Evolutionary conservation across 768 basidiomycete genomes (phyloP).

Genomic region (Lactifluus pinguis): DNA sequence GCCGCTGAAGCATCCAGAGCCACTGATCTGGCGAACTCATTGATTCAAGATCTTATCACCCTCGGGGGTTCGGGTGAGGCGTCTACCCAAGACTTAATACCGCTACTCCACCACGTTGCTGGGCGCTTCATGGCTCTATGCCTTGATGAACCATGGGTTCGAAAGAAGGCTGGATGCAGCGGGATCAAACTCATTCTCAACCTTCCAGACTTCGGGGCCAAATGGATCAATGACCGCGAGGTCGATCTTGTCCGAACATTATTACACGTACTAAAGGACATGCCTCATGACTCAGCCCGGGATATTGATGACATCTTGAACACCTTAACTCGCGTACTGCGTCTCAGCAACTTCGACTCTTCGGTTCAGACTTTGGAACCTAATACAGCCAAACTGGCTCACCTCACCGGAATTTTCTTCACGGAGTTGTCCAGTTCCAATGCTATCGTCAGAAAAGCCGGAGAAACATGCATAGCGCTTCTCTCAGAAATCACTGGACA

Average conservation of each 20-base stretch:
- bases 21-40: slow-evolving; percentile 46
- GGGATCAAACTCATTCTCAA: slow-evolving; percentile 77
- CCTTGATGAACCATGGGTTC: slow-evolving; percentile 83
- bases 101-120: slow-evolving; percentile 73
- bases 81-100: slow-evolving; percentile 46
- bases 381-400: slow-evolving; percentile 41
- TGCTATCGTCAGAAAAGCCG: slow-evolving; percentile 72
- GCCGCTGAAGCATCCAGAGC: slow-evolving; percentile 51
- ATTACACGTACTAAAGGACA: slow-evolving; percentile 87
- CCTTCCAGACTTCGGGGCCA: slow-evolving; percentile 59
- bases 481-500: slow-evolving; percentile 66
- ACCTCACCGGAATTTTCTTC: slow-evolving; percentile 75
- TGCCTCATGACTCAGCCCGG: slow-evolving; percentile 80
- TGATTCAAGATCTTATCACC: slow-evolving; percentile 59
- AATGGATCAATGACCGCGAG: slow-evolving; percentile 81
- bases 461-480: slow-evolving; percentile 70
- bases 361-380: slow-evolving; percentile 37
- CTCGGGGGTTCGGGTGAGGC: slow-evolving; percentile 42
- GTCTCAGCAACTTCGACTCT: slow-evolving; percentile 45
- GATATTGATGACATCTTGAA: slow-evolving; percentile 72
- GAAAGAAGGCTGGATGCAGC: slow-evolving; percentile 81
- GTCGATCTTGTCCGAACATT: slow-evolving; percentile 85
- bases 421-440: slow-evolving; percentile 85
- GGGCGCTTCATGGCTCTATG: slow-evolving; percentile 79
- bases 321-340: slow-evolving; percentile 60